These are phyloP conservation scores for Dalbergia cochinchinensis DNA, from an alignment of 306 rosid species.

Conservation along the genomic window DNA sequence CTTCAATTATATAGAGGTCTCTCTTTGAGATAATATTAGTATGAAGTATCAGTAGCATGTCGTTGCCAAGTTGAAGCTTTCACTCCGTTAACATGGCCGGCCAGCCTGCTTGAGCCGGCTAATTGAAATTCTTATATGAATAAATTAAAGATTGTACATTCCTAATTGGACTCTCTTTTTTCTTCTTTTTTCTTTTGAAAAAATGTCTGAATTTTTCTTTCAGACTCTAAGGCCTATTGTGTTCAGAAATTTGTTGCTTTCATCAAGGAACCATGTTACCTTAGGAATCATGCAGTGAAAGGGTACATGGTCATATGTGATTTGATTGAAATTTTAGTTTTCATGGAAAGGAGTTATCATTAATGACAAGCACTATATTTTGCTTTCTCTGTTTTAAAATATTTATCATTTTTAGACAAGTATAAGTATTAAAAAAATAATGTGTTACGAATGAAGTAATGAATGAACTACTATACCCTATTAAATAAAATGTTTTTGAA, in stretches of 20 bases:
- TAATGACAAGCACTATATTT: background rate
- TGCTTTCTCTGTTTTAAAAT: no score
- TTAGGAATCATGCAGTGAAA: background rate
- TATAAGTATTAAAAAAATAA: no score
- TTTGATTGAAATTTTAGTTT: background rate
- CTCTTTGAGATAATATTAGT: slow-evolving; percentile 13
- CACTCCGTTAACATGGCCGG: slow-evolving; percentile 38
- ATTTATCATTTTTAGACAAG: no score
- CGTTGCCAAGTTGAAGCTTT: slow-evolving; percentile 26
- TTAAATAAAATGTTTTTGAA: no score
- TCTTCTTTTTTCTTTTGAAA: background rate
- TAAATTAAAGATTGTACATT: background rate
- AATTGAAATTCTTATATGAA: background rate
- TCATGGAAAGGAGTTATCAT: background rate
- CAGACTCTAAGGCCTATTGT: background rate
- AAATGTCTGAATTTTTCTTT: background rate
- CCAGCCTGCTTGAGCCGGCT: slow-evolving; percentile 57
- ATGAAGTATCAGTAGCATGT: background rate
- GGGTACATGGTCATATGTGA: background rate
- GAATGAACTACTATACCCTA: no score
- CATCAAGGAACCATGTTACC: background rate
- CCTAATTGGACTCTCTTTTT: slow-evolving; percentile 6
- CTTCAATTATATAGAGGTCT: background rate
- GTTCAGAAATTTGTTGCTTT: background rate
- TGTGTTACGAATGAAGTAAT: no score